Evolutionary conservation across 768 basidiomycete species (phyloP).

Genomic region (Boletus rufocinnamomeus): DNA sequence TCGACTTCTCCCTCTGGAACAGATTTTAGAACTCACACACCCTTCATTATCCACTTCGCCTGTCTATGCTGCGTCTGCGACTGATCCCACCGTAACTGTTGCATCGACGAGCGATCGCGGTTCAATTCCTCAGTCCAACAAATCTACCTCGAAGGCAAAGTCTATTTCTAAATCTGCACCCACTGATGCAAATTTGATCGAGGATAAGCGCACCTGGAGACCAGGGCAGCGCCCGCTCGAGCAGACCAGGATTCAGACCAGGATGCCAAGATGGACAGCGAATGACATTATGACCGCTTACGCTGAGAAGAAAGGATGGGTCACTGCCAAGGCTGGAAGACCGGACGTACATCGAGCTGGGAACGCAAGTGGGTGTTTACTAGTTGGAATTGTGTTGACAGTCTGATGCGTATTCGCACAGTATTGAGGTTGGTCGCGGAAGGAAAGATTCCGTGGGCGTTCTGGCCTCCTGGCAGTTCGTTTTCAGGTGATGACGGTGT

Average conservation of each 20-base stretch:
- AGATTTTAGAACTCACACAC: slow-evolving; percentile 59
- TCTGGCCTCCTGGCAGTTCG: slow-evolving; percentile 66
- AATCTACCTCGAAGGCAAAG: no score
- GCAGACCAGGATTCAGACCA: slow-evolving; percentile 13
- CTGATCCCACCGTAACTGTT: background rate
- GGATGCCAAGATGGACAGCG: slow-evolving; percentile 65
- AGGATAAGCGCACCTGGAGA: slow-evolving; percentile 83
- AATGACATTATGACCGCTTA: slow-evolving; percentile 82
- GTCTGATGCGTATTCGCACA: slow-evolving; percentile 29
- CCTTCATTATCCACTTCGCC: slow-evolving; percentile 38
- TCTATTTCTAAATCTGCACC: background rate
- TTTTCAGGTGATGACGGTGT: slow-evolving; percentile 48
- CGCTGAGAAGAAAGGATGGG: slow-evolving; percentile 75
- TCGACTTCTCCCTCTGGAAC: slow-evolving; percentile 75
- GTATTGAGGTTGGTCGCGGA: slow-evolving; percentile 85
- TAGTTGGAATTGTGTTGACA: background rate
- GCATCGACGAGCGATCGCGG: background rate
- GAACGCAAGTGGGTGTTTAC: slow-evolving; percentile 71
- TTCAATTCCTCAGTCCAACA: background rate
- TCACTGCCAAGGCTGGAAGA: slow-evolving; percentile 89
- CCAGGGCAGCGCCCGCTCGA: slow-evolving; percentile 39
- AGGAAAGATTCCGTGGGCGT: slow-evolving; percentile 79
- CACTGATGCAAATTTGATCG: slow-evolving; percentile 20
- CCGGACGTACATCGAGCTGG: slow-evolving; percentile 90
- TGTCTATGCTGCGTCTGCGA: background rate